Evolutionary conservation across 306 rosid genomes (phyloP).

Genomic region (Bauhinia variegata): DNA sequence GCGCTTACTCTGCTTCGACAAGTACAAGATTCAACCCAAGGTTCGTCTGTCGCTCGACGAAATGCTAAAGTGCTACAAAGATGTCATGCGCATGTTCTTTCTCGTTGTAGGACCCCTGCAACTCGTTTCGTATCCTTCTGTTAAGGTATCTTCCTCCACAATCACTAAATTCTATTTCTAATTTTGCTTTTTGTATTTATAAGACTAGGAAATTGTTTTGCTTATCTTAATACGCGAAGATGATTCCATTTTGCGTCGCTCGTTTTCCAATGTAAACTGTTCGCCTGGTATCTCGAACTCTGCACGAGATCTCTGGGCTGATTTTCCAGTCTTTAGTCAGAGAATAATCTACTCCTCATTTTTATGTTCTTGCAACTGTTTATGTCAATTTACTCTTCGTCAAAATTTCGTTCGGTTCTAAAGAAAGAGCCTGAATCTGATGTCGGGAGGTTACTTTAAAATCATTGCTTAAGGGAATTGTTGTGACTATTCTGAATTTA

Average conservation of each 20-base stretch:
- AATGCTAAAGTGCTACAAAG: slow-evolving; percentile 65
- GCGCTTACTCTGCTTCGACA: slow-evolving; percentile 50
- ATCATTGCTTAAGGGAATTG: slow-evolving; percentile 2
- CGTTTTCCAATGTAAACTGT: not conserved
- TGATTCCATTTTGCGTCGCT: not conserved
- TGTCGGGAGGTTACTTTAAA: too few species aligned
- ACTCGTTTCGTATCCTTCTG: slow-evolving; percentile 73
- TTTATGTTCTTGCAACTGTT: not conserved
- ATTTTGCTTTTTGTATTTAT: not conserved
- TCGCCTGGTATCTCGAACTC: not conserved
- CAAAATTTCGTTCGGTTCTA: too few species aligned
- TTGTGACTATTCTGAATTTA: not conserved
- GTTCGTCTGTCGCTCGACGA: slow-evolving; percentile 56
- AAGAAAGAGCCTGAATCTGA: too few species aligned
- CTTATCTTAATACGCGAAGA: not conserved
- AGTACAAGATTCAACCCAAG: slow-evolving; percentile 72
- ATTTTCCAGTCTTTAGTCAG: too few species aligned
- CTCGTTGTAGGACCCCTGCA: slow-evolving; percentile 73
- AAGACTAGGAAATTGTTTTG: not conserved
- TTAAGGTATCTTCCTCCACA: slow-evolving; percentile 45
- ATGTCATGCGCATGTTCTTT: slow-evolving; percentile 74
- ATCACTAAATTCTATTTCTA: not conserved
- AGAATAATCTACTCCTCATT: not conserved
- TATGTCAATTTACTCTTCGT: too few species aligned
- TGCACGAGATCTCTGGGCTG: slow-evolving; percentile 1